Conservation (phyloP, 176 grass and related monocot species). For the Puya raimondii region DNA sequence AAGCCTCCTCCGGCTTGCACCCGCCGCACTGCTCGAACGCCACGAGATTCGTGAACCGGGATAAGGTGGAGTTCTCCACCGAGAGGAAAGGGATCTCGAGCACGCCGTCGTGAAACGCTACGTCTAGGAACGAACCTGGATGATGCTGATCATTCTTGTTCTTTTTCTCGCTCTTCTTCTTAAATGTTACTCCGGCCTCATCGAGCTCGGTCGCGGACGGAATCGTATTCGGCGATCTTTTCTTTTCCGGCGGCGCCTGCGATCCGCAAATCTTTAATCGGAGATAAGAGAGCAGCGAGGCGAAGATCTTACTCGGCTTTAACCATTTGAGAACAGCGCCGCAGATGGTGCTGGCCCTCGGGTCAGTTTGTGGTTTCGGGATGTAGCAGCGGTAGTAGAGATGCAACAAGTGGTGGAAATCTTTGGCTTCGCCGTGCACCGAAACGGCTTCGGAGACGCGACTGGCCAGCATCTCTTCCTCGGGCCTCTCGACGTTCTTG, state of each 20-base stretch:
- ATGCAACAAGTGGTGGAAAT: slow-evolving; percentile 16
- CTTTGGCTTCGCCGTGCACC: background rate
- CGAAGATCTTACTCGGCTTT: no score
- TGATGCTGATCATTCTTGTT: background rate
- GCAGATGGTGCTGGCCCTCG: background rate
- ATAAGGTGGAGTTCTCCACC: no score
- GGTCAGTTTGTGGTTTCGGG: background rate
- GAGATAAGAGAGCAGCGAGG: background rate
- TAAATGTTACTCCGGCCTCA: slow-evolving; percentile 22
- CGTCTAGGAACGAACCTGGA: background rate
- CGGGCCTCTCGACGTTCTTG: no score
- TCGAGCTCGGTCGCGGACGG: slow-evolving; percentile 19
- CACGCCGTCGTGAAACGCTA: no score
- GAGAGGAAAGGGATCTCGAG: no score
- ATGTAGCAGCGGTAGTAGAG: slow-evolving; percentile 17
- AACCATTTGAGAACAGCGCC: background rate
- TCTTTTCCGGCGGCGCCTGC: background rate
- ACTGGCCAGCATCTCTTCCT: no score
- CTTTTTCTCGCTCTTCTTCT: background rate
- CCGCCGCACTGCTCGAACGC: no score
- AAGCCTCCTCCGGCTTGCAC: no score
- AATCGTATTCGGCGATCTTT: slow-evolving; percentile 5
- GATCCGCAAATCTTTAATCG: background rate
- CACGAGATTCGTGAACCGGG: no score
- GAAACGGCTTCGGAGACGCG: no score